These are phyloP conservation scores for Podila minutissima DNA, from an alignment of 192 early-diverging fungal species.

Conservation along the genomic window DNA sequence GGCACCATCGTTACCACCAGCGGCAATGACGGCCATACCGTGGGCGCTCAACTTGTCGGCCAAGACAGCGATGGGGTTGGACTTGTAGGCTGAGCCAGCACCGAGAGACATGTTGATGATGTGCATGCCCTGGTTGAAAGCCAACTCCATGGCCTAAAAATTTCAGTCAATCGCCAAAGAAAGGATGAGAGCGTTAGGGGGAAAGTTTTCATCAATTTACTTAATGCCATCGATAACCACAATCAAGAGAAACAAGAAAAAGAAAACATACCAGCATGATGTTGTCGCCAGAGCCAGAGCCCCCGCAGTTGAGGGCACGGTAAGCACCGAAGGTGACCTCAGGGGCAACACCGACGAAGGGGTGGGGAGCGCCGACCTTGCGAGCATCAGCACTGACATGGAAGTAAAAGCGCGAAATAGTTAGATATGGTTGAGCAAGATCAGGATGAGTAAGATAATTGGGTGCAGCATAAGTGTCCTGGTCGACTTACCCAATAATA, in stretches of 20 bases:
- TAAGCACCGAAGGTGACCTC: conserved; percentile 73
- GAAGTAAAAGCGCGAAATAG: no score
- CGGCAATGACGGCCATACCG: conserved; percentile 70
- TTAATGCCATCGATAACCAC: conserved; percentile 43
- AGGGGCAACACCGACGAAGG: conserved; percentile 75
- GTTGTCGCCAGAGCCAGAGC: conserved; percentile 58
- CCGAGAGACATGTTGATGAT: conserved; percentile 77
- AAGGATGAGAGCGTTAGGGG: background rate
- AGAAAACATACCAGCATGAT: conserved; percentile 57
- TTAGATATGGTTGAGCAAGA: no score
- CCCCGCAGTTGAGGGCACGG: conserved; percentile 67
- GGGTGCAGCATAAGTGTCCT: no score
- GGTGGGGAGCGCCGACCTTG: conserved; percentile 40
- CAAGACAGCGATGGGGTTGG: conserved; percentile 58
- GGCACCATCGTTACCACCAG: conserved; percentile 82
- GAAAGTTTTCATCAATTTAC: background rate
- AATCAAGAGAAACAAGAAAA: background rate
- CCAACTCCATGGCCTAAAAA: conserved; percentile 63
- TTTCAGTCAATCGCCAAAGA: conserved; percentile 19
- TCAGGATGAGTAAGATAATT: no score
- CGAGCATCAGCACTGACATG: conserved; percentile 56
- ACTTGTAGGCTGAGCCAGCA: conserved; percentile 58
- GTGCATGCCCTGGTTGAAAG: conserved; percentile 73
- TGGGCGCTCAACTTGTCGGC: conserved; percentile 52
- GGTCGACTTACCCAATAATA: conserved; percentile 34